Conservation (phyloP, 129 eudicot species). For the Flaveria sonorensis region DNA sequence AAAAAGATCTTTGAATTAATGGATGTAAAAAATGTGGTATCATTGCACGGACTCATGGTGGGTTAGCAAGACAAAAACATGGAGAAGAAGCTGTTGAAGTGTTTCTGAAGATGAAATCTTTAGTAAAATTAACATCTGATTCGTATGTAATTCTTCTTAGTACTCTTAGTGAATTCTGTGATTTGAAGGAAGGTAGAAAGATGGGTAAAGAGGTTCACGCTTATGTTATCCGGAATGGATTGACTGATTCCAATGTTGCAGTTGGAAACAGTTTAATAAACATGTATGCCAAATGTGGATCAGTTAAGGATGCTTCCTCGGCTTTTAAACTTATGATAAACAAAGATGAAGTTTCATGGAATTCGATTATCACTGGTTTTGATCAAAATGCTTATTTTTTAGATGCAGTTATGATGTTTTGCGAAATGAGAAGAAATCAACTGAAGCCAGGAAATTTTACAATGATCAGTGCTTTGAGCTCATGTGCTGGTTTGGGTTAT, state of each 20-base stretch:
- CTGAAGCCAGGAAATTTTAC: conserved; percentile 59
- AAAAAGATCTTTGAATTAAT: conserved; percentile 58
- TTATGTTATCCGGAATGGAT: conserved; percentile 52
- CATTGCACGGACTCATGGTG: conserved; percentile 87
- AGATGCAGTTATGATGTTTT: conserved; percentile 60
- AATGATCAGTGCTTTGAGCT: conserved; percentile 77
- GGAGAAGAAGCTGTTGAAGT: conserved; percentile 76
- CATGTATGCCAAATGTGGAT: conserved; percentile 85
- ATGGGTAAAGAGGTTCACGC: conserved; percentile 83
- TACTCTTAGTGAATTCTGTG: conserved; percentile 58
- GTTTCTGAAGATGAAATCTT: conserved; percentile 53
- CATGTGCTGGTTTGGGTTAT: conserved; percentile 76
- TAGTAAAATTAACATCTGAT: conserved; percentile 56
- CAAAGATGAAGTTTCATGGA: conserved; percentile 84
- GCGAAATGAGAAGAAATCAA: conserved; percentile 58
- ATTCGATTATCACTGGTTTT: conserved; percentile 72
- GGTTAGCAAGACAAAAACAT: conserved; percentile 67
- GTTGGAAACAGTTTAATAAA: conserved; percentile 78
- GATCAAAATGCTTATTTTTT: conserved; percentile 65
- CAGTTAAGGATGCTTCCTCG: conserved; percentile 51
- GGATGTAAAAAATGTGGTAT: conserved; percentile 70
- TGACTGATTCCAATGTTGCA: conserved; percentile 51
- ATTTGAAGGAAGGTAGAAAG: conserved; percentile 51
- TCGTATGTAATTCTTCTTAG: conserved; percentile 78
- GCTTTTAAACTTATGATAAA: conserved; percentile 53